phyloP scores from a whole-genome alignment of 495 filamentous ascomycete species.

The Penicillium mononematosum region DNA sequence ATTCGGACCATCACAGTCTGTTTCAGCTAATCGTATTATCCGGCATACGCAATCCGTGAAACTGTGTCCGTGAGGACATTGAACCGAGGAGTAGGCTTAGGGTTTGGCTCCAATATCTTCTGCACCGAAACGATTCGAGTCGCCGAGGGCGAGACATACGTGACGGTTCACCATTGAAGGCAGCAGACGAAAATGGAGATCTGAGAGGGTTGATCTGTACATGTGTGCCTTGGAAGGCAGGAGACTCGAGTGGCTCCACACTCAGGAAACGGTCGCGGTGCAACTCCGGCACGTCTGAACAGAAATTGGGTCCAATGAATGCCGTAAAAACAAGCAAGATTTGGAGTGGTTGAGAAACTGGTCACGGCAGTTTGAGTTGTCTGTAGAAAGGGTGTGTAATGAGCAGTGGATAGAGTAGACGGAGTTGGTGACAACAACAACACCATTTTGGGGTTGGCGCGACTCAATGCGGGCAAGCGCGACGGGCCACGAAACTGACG shows the following conservation, averaged over 20 bases:
- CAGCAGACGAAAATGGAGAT: slow-evolving; percentile 24
- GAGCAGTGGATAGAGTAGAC: slow-evolving; percentile 23
- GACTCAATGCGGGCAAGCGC: slow-evolving; percentile 7
- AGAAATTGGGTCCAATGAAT: slow-evolving; percentile 25
- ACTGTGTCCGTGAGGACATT: slow-evolving; percentile 30
- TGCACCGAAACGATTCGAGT: slow-evolving; percentile 11
- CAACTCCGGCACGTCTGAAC: slow-evolving; percentile 20
- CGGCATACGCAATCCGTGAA: slow-evolving; percentile 43
- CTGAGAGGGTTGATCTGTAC: slow-evolving; percentile 36
- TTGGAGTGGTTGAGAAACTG: slow-evolving; percentile 7
- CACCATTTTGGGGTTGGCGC: slow-evolving; percentile 9
- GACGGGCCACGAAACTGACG: slow-evolving; percentile 28
- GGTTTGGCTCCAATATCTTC: slow-evolving; percentile 40
- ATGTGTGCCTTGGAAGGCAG: slow-evolving; percentile 34
- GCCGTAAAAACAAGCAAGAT: slow-evolving; percentile 15
- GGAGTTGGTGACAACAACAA: slow-evolving; percentile 23
- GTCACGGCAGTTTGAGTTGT: not conserved
- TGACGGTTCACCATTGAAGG: slow-evolving; percentile 19
- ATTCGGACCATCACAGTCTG: slow-evolving; percentile 27
- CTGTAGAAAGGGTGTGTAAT: not conserved
- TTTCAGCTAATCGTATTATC: slow-evolving; percentile 34
- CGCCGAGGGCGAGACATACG: slow-evolving; percentile 3
- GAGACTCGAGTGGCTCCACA: slow-evolving; percentile 25
- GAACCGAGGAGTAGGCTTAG: slow-evolving; percentile 39
- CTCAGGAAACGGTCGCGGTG: slow-evolving; percentile 17